These are phyloP conservation scores for Pseudogymnoascus sp. DNA, from an alignment of 2,329 filamentous ascomycete species.

Conservation along the genomic window DNA sequence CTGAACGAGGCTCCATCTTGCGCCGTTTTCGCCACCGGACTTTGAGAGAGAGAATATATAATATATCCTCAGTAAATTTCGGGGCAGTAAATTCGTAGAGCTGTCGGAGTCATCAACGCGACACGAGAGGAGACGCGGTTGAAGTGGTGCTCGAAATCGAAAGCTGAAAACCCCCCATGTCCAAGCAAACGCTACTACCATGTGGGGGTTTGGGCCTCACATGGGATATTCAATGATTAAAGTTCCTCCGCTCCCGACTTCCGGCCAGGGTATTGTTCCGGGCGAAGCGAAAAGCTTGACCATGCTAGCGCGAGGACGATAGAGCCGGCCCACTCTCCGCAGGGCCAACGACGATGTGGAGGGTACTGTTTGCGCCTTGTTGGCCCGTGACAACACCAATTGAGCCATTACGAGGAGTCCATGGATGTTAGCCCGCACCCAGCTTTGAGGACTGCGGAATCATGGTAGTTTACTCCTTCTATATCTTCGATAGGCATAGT, in stretches of 20 bases:
- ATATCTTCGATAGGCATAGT: constrained; percentile 99
- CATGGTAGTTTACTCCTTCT: constrained; percentile 96
- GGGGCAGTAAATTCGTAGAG: background rate
- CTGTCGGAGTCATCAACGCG: background rate
- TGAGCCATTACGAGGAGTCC: constrained; percentile 9
- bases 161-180: constrained; percentile 2
- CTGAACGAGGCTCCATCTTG: constrained; percentile 7
- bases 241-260: background rate
- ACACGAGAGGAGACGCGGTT: constrained; percentile 1
- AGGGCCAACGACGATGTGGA: constrained; percentile 7
- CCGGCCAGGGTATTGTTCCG: constrained; percentile 7
- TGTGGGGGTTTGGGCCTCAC: constrained; percentile 7
- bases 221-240: constrained; percentile 3
- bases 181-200: background rate
- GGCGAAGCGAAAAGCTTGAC: constrained; percentile 8
- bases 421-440: constrained; percentile 6
- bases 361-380: constrained; percentile 8
- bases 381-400: constrained; percentile 7
- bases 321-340: background rate
- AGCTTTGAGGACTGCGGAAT: constrained; percentile 23
- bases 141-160: background rate
- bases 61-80: background rate
- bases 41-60: background rate
- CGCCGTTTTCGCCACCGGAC: background rate
- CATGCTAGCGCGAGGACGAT: constrained; percentile 2